These are phyloP conservation scores for Leptographium flavum DNA, from an alignment of 2,329 filamentous ascomycete species.

Conservation along the genomic window DNA sequence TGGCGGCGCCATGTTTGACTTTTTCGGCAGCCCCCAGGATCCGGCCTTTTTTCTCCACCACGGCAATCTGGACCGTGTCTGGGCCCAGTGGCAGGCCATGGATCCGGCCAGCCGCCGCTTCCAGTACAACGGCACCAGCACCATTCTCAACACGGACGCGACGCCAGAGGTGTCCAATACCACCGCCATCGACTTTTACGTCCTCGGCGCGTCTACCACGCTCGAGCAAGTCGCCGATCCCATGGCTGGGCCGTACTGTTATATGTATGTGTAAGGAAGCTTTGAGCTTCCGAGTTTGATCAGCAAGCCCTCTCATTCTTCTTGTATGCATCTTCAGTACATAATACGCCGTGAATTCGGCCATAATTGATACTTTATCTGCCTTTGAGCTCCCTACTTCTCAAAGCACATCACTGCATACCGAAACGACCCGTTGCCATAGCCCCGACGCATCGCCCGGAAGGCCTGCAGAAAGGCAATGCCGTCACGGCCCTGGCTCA, in stretches of 20 bases:
- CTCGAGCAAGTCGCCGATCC: not conserved
- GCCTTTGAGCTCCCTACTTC: conserved; percentile 19
- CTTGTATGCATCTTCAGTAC: not conserved
- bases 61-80: not conserved
- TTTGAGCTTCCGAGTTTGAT: no score
- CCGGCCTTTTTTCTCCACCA: not conserved
- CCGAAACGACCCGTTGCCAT: conserved; percentile 41
- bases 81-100: not conserved
- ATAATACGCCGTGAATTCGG: no score
- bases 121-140: conserved; percentile 1
- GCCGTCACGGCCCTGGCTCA: conserved; percentile 44
- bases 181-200: not conserved
- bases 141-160: not conserved
- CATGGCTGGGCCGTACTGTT: not conserved
- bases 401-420: conserved; percentile 45
- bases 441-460: conserved; percentile 44
- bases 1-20: conserved; percentile 14
- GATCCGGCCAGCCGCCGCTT: not conserved
- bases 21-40: not conserved
- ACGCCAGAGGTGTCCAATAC: not conserved
- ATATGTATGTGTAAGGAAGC: not conserved
- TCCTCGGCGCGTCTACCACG: not conserved
- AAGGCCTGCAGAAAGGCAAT: conserved; percentile 48
- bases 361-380: not conserved
- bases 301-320: not conserved